Evolutionary conservation across 164 flowering plant genomes (phyloP).

Genomic region (Macadamia integrifolia): DNA sequence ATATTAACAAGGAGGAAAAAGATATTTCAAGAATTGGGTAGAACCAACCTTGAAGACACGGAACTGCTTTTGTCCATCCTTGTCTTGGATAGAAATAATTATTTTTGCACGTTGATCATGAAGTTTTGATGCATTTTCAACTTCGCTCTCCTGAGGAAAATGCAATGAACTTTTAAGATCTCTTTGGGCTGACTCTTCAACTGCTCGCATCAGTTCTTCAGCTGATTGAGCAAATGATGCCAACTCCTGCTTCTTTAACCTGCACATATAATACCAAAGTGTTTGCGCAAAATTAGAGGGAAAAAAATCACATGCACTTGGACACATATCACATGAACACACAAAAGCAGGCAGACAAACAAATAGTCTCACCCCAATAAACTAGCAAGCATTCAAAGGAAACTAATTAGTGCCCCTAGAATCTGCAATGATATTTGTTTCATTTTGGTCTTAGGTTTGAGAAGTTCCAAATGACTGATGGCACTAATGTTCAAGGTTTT

Average conservation of each 20-base stretch:
- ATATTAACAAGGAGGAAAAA: not conserved
- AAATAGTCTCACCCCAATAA: too few relatives aligned
- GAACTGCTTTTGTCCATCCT: conserved; percentile 58
- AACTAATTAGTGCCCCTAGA: too few relatives aligned
- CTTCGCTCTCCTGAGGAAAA: conserved; percentile 23
- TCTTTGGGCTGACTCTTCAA: conserved; percentile 49
- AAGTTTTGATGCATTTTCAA: conserved; percentile 27
- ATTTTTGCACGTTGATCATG: conserved; percentile 55
- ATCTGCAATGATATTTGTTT: too few relatives aligned
- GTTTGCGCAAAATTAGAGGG: not conserved
- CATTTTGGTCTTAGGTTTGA: too few relatives aligned
- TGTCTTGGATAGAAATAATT: conserved; percentile 69
- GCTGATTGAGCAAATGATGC: conserved; percentile 55
- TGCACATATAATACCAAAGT: conserved; percentile 14
- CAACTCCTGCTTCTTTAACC: conserved; percentile 79
- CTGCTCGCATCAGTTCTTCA: conserved; percentile 38
- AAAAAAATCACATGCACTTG: not conserved
- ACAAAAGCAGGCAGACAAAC: too few relatives aligned
- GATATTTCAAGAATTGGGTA: not conserved
- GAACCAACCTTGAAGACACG: conserved; percentile 55
- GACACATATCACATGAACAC: too few relatives aligned
- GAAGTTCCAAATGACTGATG: too few relatives aligned
- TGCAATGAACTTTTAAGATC: conserved; percentile 27
- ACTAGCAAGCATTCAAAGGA: too few relatives aligned
- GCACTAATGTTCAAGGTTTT: too few relatives aligned